Percentiles rank a stretch among this genome's conserved stretches.
Conservation (phyloP, 2,329 filamentous ascomycete genomes). For the Neurospora crassa region DNA sequence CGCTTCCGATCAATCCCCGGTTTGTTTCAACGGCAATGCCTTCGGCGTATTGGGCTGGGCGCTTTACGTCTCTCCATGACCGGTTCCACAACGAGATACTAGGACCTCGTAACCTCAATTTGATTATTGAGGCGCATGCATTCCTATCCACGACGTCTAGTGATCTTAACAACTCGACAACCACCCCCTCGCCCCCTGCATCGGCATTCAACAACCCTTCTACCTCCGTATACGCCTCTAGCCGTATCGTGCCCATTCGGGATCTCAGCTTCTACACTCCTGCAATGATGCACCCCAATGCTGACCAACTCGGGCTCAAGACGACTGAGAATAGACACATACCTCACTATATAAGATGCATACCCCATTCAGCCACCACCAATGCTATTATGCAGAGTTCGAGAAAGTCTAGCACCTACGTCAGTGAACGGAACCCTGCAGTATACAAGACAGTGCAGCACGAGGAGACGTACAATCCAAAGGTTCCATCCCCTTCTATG, state of each 20-base stretch:
- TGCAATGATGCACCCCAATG: background rate
- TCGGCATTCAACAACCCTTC: slow-evolving; percentile 14
- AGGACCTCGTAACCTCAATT: slow-evolving; percentile 13
- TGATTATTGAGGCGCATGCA: slow-evolving; percentile 13
- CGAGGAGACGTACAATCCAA: background rate
- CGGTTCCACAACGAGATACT: slow-evolving; percentile 35
- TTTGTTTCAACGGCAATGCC: slow-evolving; percentile 33
- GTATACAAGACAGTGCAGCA: background rate
- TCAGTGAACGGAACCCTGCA: background rate
- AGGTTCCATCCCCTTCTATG: background rate
- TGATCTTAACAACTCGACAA: background rate
- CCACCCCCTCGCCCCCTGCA: background rate
- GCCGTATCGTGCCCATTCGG: slow-evolving; percentile 6
- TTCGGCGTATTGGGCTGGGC: slow-evolving; percentile 51
- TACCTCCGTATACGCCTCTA: slow-evolving; percentile 11
- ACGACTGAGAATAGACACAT: background rate
- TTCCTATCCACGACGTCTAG: background rate
- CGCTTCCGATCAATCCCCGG: slow-evolving; percentile 16
- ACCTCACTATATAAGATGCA: slow-evolving; percentile 1
- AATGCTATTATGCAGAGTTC: slow-evolving; percentile 11
- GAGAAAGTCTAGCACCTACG: background rate
- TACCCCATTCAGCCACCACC: slow-evolving; percentile 17
- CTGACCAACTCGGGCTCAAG: background rate
- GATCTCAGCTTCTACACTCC: background rate
- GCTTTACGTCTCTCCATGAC: slow-evolving; percentile 49